Base-by-base conservation (phyloP, 495 filamentous ascomycete genomes). In the Parachaetomium inaequale region DNA sequence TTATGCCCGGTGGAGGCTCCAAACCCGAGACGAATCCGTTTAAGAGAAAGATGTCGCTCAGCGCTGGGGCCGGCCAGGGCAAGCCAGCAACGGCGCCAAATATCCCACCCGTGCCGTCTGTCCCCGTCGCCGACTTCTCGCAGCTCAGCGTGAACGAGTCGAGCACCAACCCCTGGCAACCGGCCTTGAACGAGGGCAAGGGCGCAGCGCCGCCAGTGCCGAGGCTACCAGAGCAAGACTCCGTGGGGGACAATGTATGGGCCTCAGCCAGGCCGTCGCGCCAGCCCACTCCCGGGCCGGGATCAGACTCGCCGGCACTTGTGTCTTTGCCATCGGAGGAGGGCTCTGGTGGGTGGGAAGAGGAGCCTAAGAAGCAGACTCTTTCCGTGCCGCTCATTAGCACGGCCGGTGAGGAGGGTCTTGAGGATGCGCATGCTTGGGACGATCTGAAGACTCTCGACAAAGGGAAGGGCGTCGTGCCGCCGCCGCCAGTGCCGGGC, bases 1-100 rank as follows among this genome's bases (percentile, higher is more conserved):
- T 78, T 28, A 65, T 71, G 61, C 77, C 75, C 0, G 74, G 58
- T 50, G 71, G 63, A 21, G 66, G 64, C 5, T 29, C 50, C 11
- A 74, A 72, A 26, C 59, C 67, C 38, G 78, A 80, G 59, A 83
- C 81, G n/a, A 84, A 84, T 55, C 82, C 82, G 4, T 84, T 81
- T 70, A 79, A 79, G 63, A 75, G 76, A 34, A 79, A 81, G 52
- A 71, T 71, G 23, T 47, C 71, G 19, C 51, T 66, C 42, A 65
- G 63, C 19, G 60, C 55, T 3, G 32, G 40, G 4, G 29, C 58
- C 14, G 42, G 42, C 46, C 34, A 32, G 6, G 29, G 46, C 55
- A 42, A 12, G 50, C 31, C 23, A 46, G 12, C 58, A 25, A 1
- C 49, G 50, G 51, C 67, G 52, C 21, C 59, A 42, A 45, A 36